Evolutionary conservation across 2,329 filamentous ascomycete genomes (phyloP), one percentile per base, ranked within the genome.

Genomic region (Botrytis galanthina): DNA sequence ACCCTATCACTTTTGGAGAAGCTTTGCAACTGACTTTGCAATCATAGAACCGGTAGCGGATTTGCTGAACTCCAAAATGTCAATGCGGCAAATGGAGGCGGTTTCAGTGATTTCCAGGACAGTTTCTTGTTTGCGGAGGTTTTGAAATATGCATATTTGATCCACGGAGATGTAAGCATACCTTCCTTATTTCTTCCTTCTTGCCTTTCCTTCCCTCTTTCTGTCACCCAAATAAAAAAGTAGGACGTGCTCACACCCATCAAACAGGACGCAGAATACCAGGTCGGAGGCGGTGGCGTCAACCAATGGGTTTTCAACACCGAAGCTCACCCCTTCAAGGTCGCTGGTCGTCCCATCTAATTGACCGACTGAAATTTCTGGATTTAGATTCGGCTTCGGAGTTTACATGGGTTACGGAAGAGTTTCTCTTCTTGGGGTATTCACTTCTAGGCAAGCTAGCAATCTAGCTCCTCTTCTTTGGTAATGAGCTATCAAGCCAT

Each of bases 121-220:
- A 95, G 92, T 78, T 97, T 96, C 84, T 91, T 92, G 85, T 94
- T 97, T 81, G 93, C 94, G 0, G 94, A 97, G 84, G 92, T 94
- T 75, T 81, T 97, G 81, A 97, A 97, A 86, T 97, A 97, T 81
- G 85, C 87, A 73, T 97, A 93, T 83, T 81, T 97, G 78, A 92
- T 93, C 46, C 78, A 81, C 59, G 75, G 76, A 12, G 77, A 78
- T 70, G 80, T 80, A 74, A 77, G 79, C 77, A n/a, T 46, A 54
- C 8, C 12, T 32, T 39, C 22, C 9, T 18, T 18, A 26, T 35
- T 29, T 8, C 22, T 7, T 12, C 44, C 35, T 14, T 46, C 3
- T 14, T 20, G 2, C 12, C 18, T 18, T 26, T 35, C 16, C 16
- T 16, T 6, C 42, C 48, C 26, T 6, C 6, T n/a, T 20, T 26